Evolutionary conservation across 2,329 filamentous ascomycete species (phyloP), one percentile per base, ranked within the genome.

Genomic region (Colletotrichum spaethianum): DNA sequence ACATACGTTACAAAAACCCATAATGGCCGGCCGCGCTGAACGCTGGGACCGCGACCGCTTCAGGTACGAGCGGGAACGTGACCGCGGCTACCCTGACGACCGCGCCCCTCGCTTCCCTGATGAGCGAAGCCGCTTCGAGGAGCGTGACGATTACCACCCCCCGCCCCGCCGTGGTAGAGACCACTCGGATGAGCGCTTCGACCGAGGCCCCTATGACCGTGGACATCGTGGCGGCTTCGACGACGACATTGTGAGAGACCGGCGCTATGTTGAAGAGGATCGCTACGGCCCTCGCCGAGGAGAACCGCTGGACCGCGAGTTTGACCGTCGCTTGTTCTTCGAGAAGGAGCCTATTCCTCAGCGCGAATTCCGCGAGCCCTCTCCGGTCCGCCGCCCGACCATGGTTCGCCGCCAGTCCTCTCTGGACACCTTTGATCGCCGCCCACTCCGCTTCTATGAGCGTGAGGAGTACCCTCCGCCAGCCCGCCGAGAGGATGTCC

Each of bases 381-480:
- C 89, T 12, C 88, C 87, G 3, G 83, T 86, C 65, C 86, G 88
- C 42, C 88, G 93, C 56, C 95, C 94, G 2, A 86, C 87, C 38
- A 87, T 95, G 74, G 79, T 96, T 62, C 90, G 95, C 70, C 90
- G 95, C 53, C 95, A 97, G 80, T 97, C 94, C 18, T 97, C 94
- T 63, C 87, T 98, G 48, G 95, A 98, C 80, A 97, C 93, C 0
- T 98, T 94, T 79, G 95, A 98, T 82, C 91, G 95, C 60, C 91
- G 91, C 36, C 92, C 93, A 1, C 78, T 82, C 3, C 82, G 82
- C 61, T 85, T 86, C 75, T 86, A 85, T 65, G 87, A 92, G 52
- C 83, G 87, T 26, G 89, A 91, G 63, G 90, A 93, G 73, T 91
- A 91, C 75, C 86, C 88, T n/a, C 86, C 89, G n/a, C 90, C 90